Conservation (phyloP, 2,329 filamentous ascomycete genomes). For the Aspergillus intermedius region DNA sequence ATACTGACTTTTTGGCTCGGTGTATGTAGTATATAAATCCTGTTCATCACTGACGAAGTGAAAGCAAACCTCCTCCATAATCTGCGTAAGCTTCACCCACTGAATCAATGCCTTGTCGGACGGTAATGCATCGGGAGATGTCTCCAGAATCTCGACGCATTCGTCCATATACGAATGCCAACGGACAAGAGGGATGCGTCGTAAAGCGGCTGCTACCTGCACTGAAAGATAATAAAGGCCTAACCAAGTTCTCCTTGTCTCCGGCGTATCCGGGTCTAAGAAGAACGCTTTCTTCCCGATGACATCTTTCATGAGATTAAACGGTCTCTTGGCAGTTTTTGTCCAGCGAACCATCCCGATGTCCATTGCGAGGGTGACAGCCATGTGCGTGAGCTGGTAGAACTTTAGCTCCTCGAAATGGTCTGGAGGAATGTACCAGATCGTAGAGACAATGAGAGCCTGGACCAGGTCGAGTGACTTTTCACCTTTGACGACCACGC, state of each 20-base stretch:
- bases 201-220: slow-evolving; percentile 54
- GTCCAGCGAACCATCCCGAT: slow-evolving; percentile 63
- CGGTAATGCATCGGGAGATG: slow-evolving; percentile 50
- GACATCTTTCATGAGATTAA: slow-evolving; percentile 33
- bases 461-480: slow-evolving; percentile 82
- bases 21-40: slow-evolving; percentile 46
- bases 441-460: slow-evolving; percentile 64
- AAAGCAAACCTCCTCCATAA: slow-evolving; percentile 62
- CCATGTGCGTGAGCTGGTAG: slow-evolving; percentile 77
- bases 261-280: slow-evolving; percentile 47
- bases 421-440: slow-evolving; percentile 82
- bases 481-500: slow-evolving; percentile 65
- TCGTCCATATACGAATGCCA: slow-evolving; percentile 61
- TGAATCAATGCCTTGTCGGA: slow-evolving; percentile 52
- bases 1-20: slow-evolving; percentile 59
- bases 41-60: slow-evolving; percentile 64
- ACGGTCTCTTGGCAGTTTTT: slow-evolving; percentile 27
- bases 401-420: slow-evolving; percentile 83
- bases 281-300: slow-evolving; percentile 30
- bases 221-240: slow-evolving; percentile 56
- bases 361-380: slow-evolving; percentile 75
- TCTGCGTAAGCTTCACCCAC: slow-evolving; percentile 53
- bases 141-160: slow-evolving; percentile 52
- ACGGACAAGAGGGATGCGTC: slow-evolving; percentile 52
- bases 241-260: slow-evolving; percentile 54